A percentile compares a stretch with the other conserved stretches of the same genome.
phyloP scores from a whole-genome alignment of 495 filamentous ascomycete genomes.

The Trichoderma reesei region DNA sequence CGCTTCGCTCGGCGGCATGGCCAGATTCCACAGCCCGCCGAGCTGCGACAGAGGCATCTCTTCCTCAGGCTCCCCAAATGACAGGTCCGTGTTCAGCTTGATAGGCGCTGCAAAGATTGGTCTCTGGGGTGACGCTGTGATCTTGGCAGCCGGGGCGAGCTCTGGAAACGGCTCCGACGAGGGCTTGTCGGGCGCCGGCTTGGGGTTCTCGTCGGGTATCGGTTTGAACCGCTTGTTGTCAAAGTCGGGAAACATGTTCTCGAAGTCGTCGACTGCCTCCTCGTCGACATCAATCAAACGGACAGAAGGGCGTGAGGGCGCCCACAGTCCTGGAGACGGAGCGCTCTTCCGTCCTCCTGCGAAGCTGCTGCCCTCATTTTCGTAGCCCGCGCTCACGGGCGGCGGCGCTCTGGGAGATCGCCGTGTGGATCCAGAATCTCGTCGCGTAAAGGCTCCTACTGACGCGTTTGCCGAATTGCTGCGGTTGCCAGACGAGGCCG shows the following conservation, averaged over 20 bases:
- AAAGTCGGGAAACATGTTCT: conserved; percentile 39
- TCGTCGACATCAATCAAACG: conserved; percentile 24
- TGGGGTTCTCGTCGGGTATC: not conserved
- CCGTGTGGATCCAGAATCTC: conserved; percentile 8
- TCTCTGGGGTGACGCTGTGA: not conserved
- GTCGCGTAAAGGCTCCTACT: conserved; percentile 20
- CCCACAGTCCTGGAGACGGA: conserved; percentile 20
- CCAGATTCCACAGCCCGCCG: conserved; percentile 30
- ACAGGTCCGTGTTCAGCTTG: conserved; percentile 6
- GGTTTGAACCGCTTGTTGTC: conserved; percentile 17
- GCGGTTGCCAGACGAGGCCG: conserved; percentile 8
- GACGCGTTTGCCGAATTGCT: conserved; percentile 22
- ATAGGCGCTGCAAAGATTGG: conserved; percentile 1
- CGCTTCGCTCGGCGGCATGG: conserved; percentile 26
- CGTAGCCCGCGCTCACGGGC: not conserved
- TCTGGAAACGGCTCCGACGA: not conserved
- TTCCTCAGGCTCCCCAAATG: not conserved
- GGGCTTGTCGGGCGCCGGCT: not conserved
- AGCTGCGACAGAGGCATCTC: conserved; percentile 14
- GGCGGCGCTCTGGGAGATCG: conserved; percentile 12
- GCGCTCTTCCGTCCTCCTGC: not conserved
- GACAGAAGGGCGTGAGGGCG: conserved; percentile 20
- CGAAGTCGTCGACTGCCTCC: conserved; percentile 29
- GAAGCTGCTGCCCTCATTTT: not conserved
- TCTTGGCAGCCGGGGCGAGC: not conserved